These are phyloP conservation scores for Zasmidium citrigriseum DNA, from an alignment of 2,329 filamentous ascomycete species.

Conservation along the genomic window DNA sequence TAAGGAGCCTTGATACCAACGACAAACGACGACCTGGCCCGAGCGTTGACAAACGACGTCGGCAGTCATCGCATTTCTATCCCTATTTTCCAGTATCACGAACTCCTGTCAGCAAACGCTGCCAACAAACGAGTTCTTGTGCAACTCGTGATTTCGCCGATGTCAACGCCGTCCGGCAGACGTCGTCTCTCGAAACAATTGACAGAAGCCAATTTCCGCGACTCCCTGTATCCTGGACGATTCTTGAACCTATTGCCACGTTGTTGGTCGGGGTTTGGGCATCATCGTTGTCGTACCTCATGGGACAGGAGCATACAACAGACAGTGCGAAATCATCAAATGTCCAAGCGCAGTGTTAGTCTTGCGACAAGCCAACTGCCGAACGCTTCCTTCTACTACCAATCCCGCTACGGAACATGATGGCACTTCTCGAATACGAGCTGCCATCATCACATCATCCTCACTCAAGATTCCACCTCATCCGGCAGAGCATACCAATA, in stretches of 20 bases:
- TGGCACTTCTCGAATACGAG: no score
- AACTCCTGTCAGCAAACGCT: not conserved
- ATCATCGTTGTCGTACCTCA: not conserved
- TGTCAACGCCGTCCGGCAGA: not conserved
- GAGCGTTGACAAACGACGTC: not conserved
- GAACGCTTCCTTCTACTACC: no score
- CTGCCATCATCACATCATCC: not conserved
- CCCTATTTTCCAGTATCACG: no score
- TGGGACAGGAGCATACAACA: not conserved
- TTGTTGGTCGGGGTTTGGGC: not conserved
- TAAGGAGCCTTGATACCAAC: no score
- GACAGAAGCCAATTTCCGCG: not conserved
- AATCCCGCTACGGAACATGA: no score
- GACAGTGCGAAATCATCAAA: no score
- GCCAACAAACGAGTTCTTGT: not conserved
- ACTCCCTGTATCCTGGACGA: not conserved
- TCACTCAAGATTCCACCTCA: constrained; percentile 14
- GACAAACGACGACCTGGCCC: not conserved
- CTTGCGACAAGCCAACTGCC: no score
- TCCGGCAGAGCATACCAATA: constrained; percentile 76
- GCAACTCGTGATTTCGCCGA: not conserved
- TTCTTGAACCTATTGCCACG: not conserved
- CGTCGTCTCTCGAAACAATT: not conserved
- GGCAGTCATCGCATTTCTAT: not conserved
- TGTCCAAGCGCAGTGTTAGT: no score